Evolutionary conservation across 495 filamentous ascomycete species (phyloP).

Genomic region (Penicillium flavigenum): DNA sequence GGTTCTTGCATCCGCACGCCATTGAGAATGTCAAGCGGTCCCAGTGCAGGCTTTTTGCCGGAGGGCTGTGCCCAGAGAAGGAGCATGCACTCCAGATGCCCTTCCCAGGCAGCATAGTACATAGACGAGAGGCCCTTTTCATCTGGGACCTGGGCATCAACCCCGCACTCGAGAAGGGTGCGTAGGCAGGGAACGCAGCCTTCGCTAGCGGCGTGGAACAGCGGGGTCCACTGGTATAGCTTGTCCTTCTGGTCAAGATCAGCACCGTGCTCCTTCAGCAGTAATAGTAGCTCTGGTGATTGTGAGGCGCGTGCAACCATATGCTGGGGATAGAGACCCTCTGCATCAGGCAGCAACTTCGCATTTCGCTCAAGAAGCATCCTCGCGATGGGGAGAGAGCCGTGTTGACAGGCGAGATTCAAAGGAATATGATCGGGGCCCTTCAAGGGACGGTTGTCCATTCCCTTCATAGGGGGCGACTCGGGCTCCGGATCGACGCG

Average conservation of each 20-base stretch:
- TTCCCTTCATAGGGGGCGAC: neutral
- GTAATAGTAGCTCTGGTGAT: constrained; percentile 69
- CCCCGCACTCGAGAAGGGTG: constrained; percentile 72
- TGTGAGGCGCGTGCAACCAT: constrained; percentile 89
- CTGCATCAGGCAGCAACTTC: constrained; percentile 81
- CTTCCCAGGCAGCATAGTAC: constrained; percentile 99
- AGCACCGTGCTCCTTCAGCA: constrained; percentile 84
- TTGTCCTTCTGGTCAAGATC: constrained; percentile 91
- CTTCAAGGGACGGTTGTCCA: neutral
- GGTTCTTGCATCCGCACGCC: constrained; percentile 37
- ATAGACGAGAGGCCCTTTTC: constrained; percentile 92
- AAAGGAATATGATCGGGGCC: constrained; percentile 91
- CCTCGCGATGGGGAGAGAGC: constrained; percentile 75
- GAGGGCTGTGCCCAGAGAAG: constrained; percentile 63
- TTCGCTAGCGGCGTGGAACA: constrained; percentile 96
- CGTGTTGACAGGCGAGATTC: constrained; percentile 92
- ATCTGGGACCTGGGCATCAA: constrained; percentile 72
- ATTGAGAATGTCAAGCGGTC: constrained; percentile 39
- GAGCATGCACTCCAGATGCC: constrained; percentile 90
- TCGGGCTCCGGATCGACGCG: constrained; percentile 71
- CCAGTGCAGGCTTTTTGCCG: constrained; percentile 22
- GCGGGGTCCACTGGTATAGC: constrained; percentile 92
- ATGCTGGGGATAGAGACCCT: constrained; percentile 96
- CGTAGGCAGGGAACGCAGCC: constrained; percentile 86
- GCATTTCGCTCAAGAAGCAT: constrained; percentile 78